A percentile compares a stretch with the other conserved stretches of the same genome.
Conservation (phyloP, 2,329 filamentous ascomycete species). For the Coniochaeta prunicola region DNA sequence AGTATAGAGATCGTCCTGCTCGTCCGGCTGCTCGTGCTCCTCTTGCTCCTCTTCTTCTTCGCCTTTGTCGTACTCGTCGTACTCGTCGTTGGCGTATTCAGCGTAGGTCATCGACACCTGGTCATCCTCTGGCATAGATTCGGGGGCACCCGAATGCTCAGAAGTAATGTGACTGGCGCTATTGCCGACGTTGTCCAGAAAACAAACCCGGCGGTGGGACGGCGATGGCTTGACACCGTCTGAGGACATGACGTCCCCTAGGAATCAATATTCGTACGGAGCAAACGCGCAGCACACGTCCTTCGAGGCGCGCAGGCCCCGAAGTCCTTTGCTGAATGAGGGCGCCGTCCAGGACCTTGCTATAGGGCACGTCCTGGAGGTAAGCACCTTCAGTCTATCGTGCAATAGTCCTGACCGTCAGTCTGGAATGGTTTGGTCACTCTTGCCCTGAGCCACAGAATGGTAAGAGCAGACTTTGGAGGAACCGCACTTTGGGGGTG, state of each 20-base stretch:
- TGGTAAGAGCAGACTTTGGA: background rate
- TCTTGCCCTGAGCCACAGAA: background rate
- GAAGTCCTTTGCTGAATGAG: background rate
- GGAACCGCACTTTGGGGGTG: background rate
- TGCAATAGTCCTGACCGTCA: background rate
- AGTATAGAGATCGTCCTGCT: background rate
- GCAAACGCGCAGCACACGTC: background rate
- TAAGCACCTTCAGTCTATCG: background rate
- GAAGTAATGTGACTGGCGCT: background rate
- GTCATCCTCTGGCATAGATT: background rate
- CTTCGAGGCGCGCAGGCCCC: background rate
- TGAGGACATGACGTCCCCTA: background rate
- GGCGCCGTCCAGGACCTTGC: background rate
- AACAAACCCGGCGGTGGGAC: background rate
- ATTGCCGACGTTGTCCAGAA: background rate
- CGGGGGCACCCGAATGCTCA: background rate
- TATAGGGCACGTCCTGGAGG: background rate
- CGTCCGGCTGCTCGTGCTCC: background rate
- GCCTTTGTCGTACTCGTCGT: conserved; percentile 5
- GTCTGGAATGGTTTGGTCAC: background rate
- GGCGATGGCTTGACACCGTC: background rate
- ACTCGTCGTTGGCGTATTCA: background rate
- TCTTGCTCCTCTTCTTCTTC: conserved; percentile 5
- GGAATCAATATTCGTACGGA: background rate
- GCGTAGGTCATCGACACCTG: background rate